These are phyloP conservation scores for Dendrobium catenatum DNA, from an alignment of 106 monocot genomes.

Conservation along the genomic window DNA sequence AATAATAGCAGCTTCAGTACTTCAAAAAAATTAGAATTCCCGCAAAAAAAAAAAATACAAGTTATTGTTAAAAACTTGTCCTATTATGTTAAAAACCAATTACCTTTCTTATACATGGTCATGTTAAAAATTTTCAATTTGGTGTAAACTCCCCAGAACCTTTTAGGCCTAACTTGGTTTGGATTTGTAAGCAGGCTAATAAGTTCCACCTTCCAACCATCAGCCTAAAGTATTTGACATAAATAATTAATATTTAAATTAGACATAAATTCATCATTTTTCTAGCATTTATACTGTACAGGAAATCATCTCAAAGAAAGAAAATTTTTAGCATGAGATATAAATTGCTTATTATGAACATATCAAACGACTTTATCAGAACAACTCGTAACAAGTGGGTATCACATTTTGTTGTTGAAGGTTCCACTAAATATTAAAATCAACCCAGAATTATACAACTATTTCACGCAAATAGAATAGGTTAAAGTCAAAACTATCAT, in stretches of 20 bases:
- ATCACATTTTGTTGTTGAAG: too few species aligned
- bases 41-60: not conserved
- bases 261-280: not conserved
- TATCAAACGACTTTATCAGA: not conserved
- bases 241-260: conserved; percentile 10
- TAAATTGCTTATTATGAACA: not conserved
- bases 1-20: not conserved
- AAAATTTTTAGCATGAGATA: not conserved
- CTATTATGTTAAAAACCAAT: conserved; percentile 3
- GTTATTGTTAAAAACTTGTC: not conserved
- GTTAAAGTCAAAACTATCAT: too few species aligned
- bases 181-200: conserved; percentile 90
- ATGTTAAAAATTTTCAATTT: conserved; percentile 93
- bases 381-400: too few species aligned
- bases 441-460: too few species aligned
- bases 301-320: not conserved
- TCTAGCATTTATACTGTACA: not conserved
- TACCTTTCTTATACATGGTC: conserved; percentile 96
- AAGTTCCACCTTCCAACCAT: conserved; percentile 88
- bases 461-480: too few species aligned
- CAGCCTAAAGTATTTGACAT: conserved; percentile 51
- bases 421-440: too few species aligned
- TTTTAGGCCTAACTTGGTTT: conserved; percentile 81
- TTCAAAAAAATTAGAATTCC: not conserved
- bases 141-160: conserved; percentile 99